Conservation (phyloP, 257 asterid species). For the Cynanchum wilfordii region DNA sequence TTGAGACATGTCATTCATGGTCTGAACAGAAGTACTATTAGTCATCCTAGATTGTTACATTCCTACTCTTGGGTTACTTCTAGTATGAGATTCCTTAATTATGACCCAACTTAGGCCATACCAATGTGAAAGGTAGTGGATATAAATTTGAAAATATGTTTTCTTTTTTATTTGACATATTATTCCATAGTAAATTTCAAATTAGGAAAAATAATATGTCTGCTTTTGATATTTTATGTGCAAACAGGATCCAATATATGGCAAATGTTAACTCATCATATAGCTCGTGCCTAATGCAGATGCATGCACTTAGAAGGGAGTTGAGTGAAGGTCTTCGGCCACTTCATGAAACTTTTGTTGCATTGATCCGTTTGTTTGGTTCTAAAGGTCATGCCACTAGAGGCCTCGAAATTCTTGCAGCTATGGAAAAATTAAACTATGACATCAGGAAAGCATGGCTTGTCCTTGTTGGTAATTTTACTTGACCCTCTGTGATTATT, state of each 20-base stretch:
- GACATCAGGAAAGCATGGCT: slow-evolving; percentile 96
- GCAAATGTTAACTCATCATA: neutral
- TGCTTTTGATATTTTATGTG: slow-evolving; percentile 3
- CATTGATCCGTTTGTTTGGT: slow-evolving; percentile 88
- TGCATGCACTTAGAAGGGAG: slow-evolving; percentile 96
- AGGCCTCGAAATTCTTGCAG: slow-evolving; percentile 93
- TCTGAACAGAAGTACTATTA: neutral
- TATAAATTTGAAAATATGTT: neutral
- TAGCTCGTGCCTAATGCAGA: slow-evolving; percentile 45
- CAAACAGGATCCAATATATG: slow-evolving; percentile 6
- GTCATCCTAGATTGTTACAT: neutral
- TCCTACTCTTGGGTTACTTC: neutral
- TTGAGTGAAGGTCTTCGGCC: slow-evolving; percentile 96
- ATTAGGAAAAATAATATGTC: neutral
- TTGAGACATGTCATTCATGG: neutral
- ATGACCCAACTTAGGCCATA: neutral
- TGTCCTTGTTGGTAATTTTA: slow-evolving; percentile 78
- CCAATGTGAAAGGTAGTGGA: neutral
- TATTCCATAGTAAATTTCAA: neutral
- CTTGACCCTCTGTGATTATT: slow-evolving; percentile 24
- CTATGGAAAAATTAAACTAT: slow-evolving; percentile 91
- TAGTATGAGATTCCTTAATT: neutral
- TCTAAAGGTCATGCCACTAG: slow-evolving; percentile 75
- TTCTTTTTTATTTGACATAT: neutral
- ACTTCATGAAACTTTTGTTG: slow-evolving; percentile 86